phyloP scores from a whole-genome alignment of 1,284 basidiomycete species.

The Caloboletus firmus region DNA sequence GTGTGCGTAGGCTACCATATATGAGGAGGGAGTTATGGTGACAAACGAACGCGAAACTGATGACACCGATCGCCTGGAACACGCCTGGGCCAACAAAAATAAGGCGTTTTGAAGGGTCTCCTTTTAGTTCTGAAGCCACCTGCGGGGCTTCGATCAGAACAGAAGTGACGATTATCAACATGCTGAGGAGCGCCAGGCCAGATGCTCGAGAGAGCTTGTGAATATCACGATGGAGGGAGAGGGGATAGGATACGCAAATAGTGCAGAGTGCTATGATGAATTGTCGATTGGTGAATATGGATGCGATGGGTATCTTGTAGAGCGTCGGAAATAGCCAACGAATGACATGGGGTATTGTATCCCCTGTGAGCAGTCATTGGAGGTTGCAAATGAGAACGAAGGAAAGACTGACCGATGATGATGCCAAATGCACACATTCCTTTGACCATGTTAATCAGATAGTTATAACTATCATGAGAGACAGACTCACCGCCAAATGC shows the following conservation, averaged over 20 bases:
- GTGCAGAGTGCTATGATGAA: constrained; percentile 89
- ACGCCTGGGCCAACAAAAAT: constrained; percentile 76
- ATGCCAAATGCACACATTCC: constrained; percentile 97
- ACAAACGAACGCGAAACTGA: constrained; percentile 94
- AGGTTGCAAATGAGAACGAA: constrained; percentile 36
- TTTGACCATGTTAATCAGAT: constrained; percentile 26
- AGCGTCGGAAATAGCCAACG: constrained; percentile 84
- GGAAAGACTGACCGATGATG: constrained; percentile 62
- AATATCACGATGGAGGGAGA: constrained; percentile 96
- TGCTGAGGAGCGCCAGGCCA: constrained; percentile 85
- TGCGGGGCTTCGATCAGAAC: constrained; percentile 87
- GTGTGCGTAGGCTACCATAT: constrained; percentile 90
- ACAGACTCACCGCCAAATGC: constrained; percentile 83
- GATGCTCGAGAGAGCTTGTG: constrained; percentile 95
- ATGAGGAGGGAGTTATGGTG: constrained; percentile 94
- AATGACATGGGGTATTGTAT: constrained; percentile 96
- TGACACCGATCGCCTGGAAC: constrained; percentile 92
- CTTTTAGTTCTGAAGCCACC: constrained; percentile 78
- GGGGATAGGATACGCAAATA: constrained; percentile 86
- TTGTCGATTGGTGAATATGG: constrained; percentile 80
- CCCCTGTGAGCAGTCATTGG: constrained; percentile 51
- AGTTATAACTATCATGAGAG: constrained; percentile 1
- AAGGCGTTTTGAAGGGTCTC: constrained; percentile 69
- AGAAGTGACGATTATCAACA: constrained; percentile 90
- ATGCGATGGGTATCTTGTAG: constrained; percentile 65